Base-by-base conservation (phyloP, 768 basidiomycete species). In the Lactifluus rugatus region DNA sequence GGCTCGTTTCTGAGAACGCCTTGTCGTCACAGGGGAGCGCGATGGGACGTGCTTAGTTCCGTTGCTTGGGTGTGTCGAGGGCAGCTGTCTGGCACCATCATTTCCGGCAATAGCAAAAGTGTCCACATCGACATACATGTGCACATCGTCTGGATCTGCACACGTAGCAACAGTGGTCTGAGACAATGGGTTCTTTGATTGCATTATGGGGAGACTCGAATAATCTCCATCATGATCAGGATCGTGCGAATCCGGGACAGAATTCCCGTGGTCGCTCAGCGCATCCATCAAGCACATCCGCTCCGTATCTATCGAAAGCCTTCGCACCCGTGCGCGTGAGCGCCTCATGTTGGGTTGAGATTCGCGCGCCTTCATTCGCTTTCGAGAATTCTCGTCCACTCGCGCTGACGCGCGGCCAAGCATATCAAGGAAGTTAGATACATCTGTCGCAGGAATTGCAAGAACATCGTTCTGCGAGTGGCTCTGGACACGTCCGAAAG, bases 381-480 rank as follows among this genome's bases (percentile, higher is more conserved):
- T 54, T 10, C 58, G 58, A 5, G 58, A 60, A 44, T 55, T 60
- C 48, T 55, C 58, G 26, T 55, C 58, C 21, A 60, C 53, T 19
- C 54, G 48, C 16, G 54, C 58, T 7, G 58, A 60, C 13, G 58
- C 58, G 21, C 58, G 58, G 4, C 58, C 58, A 21, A 60, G 48
- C 54, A 60, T 60, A 16, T 49, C 26, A 17, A 55, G 58, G 36
- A 60, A 55, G 19, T 51, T 49, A 26, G 54, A 46, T 5, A 54
- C 36, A 6, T 60, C 58, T 9, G 53, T 34, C n/a, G 44, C 48
- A 17, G 53, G 58, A 2, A 45, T 31, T 17, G 58, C 48, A 8
- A 31, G 4, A 2, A 46, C 44, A 13, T 55, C 53, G 8, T 51
- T 32, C 28, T 60, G 58, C 19, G 58, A 60, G 10, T 25, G 58